Evolutionary conservation across 129 eudicot genomes (phyloP).

Genomic region (Logfia minima): DNA sequence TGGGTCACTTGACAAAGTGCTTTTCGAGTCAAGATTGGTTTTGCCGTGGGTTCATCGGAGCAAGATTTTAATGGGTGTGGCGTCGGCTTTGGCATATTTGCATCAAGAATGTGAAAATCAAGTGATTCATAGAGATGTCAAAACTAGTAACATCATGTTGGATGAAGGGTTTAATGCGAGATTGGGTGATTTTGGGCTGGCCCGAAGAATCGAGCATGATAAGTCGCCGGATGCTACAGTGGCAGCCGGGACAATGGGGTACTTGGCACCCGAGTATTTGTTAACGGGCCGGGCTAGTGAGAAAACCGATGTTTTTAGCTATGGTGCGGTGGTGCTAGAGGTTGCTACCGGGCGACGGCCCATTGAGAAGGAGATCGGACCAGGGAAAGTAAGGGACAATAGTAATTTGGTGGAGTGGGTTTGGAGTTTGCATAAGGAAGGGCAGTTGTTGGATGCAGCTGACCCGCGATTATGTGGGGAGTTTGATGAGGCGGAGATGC

Average conservation of each 20-base stretch:
- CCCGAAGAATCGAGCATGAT: conserved; percentile 74
- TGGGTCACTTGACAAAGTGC: conserved; percentile 89
- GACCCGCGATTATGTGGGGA: conserved; percentile 63
- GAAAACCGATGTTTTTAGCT: conserved; percentile 88
- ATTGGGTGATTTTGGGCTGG: conserved; percentile 91
- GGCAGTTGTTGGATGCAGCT: conserved; percentile 53
- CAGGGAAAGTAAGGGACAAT: conserved; percentile 39
- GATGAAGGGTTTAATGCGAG: conserved; percentile 89
- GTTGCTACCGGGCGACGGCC: conserved; percentile 94
- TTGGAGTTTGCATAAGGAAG: conserved; percentile 83
- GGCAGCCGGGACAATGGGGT: conserved; percentile 98
- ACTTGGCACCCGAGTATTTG: conserved; percentile 88
- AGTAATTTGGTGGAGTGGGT: conserved; percentile 94
- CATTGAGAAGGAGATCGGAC: conserved; percentile 57
- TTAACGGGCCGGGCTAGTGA: conserved; percentile 89
- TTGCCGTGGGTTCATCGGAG: conserved; percentile 69
- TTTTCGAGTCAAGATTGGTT: conserved; percentile 69
- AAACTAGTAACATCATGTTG: conserved; percentile 86
- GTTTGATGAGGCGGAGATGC: conserved; percentile 67
- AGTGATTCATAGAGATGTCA: conserved; percentile 88
- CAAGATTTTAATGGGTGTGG: conserved; percentile 75
- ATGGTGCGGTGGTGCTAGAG: conserved; percentile 88
- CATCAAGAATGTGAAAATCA: conserved; percentile 95
- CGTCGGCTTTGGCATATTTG: conserved; percentile 86
- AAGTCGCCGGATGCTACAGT: conserved; percentile 89